Evolutionary conservation across 805 yeast species (phyloP), one percentile per base, ranked within the genome.

Genomic region (Candida khao-thaluensis): DNA sequence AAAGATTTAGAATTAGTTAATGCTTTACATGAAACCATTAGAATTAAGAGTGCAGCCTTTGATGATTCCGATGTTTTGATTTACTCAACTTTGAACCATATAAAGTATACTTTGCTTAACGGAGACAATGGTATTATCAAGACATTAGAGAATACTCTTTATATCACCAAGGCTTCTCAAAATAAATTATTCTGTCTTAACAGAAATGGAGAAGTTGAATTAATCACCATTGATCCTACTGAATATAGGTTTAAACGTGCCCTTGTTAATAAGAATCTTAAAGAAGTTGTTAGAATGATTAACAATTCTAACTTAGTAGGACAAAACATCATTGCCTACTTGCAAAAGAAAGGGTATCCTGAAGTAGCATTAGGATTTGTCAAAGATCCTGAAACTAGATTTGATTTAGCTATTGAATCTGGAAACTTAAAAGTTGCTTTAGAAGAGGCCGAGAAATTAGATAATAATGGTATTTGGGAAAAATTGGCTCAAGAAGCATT

Each of bases 21-120:
- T 38, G 80, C 95, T 2, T 76, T 89, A 79, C 97, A 89, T 60
- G 99, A 93, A 71, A 91, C 98, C 3, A 93, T 93, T 51, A 76
- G 99, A 61, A 88, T 93, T 56, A 93, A 93, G 71, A 82, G 95
- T 67, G 97, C 96, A 33, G 87, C 95, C 14, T 93, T 97, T 97
- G 98, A 93, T 62, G 96, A 89, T 52, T 71, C 85, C 35, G 91
- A 91, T 38, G 95, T 95, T 22, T 75, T 93, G 60, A 74, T 93
- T 50, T 93, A 91, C 66, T 84, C 97, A 15, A 93, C 99, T 6
- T 74, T 93, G 62, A 91, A 91, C 67, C 99, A 93, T 62, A 84
- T 95, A 66, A 93, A 91, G 67, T 93, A 91, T 65, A 83, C 91
- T 33, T 71, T 93, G 56, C 72, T 91, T 57, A 93, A 90, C 57